A percentile compares a stretch with the other conserved stretches of the same genome.
phyloP scores from a whole-genome alignment of 306 rosid species.

The Begonia fuchsioides region DNA sequence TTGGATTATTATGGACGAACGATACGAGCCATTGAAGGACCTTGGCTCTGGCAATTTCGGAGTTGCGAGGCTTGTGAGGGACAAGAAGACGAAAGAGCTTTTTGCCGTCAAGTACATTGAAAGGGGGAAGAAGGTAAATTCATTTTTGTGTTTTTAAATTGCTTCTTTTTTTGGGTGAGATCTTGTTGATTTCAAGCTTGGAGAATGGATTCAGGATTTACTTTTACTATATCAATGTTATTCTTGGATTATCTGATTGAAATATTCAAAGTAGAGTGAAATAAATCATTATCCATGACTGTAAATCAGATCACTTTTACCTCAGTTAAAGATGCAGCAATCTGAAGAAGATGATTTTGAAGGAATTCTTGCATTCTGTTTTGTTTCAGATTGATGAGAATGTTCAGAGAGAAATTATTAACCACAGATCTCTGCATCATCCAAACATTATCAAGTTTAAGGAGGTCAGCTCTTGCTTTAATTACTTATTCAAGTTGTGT shows the following conservation, averaged over 20 bases:
- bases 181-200: too few species aligned
- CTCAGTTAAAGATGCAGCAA: too few species aligned
- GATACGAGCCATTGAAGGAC: constrained; percentile 59
- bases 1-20: constrained; percentile 45
- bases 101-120: constrained; percentile 83
- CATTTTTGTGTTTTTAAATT: too few species aligned
- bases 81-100: constrained; percentile 62
- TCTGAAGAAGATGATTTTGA: not conserved
- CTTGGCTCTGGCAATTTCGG: constrained; percentile 87
- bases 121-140: constrained; percentile 66
- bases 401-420: constrained; percentile 78
- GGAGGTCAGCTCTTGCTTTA: constrained; percentile 35
- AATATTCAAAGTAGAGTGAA: too few species aligned
- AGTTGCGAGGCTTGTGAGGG: constrained; percentile 74
- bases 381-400: constrained; percentile 69
- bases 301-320: too few species aligned
- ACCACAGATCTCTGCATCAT: constrained; percentile 73
- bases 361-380: not conserved
- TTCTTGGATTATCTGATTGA: too few species aligned
- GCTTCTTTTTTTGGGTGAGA: not conserved
- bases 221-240: too few species aligned
- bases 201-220: too few species aligned
- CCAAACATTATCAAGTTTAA: constrained; percentile 78
- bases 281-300: too few species aligned
- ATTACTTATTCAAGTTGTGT: too few species aligned